These are phyloP conservation scores for Claviceps pusilla DNA, from an alignment of 2,329 filamentous ascomycete genomes.

Conservation along the genomic window DNA sequence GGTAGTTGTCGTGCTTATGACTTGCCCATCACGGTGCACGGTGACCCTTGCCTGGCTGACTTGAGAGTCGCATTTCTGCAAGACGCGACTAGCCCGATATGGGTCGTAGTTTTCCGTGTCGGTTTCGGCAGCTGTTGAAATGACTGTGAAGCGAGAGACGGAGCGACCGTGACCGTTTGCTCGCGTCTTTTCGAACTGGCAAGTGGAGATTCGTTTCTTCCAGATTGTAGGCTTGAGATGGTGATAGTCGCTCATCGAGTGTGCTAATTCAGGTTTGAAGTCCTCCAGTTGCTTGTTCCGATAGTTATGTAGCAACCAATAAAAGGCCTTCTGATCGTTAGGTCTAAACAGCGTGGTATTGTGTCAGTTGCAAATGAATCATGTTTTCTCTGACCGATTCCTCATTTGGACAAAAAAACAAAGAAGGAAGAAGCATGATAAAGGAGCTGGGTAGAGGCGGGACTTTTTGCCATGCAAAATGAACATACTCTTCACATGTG, in stretches of 20 bases:
- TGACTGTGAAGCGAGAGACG: constrained; percentile 49
- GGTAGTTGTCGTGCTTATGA: constrained; percentile 10
- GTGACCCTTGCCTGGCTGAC: constrained; percentile 52
- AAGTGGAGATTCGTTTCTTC: constrained; percentile 46
- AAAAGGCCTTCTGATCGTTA: constrained; percentile 90
- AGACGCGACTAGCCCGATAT: constrained; percentile 52
- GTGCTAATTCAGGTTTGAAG: constrained; percentile 64
- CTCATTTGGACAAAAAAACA: no score
- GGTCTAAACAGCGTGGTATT: constrained; percentile 30
- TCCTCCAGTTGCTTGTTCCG: constrained; percentile 75
- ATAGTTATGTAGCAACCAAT: constrained; percentile 69
- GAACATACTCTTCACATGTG: constrained; percentile 44
- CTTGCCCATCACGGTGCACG: constrained; percentile 42
- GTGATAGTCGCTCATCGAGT: constrained; percentile 84
- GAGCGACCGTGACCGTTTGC: constrained; percentile 35
- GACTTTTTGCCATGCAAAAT: not conserved
- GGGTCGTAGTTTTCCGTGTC: constrained; percentile 62
- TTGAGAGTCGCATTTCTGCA: constrained; percentile 27
- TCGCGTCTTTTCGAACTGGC: constrained; percentile 37
- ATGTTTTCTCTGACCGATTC: not conserved
- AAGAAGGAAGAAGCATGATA: no score
- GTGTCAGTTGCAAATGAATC: constrained; percentile 13
- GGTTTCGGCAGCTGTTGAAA: constrained; percentile 43
- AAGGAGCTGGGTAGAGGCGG: not conserved
- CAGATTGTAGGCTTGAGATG: constrained; percentile 48